Base-by-base conservation (phyloP, 2,329 filamentous ascomycete genomes). In the Trichoderma sp. region DNA sequence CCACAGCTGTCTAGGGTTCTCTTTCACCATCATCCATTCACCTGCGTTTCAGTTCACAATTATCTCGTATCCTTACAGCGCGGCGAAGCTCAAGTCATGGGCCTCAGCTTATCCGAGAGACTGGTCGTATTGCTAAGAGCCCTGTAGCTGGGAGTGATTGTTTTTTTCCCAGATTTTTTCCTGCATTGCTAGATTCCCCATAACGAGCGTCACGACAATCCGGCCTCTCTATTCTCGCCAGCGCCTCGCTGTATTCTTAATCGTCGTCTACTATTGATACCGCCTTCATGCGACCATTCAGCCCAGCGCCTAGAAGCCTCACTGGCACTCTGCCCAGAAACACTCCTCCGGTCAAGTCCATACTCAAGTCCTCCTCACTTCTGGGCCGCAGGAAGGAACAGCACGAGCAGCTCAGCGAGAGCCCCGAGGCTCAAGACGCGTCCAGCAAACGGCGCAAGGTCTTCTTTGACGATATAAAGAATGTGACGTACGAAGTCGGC, bases 381-480 rank as follows among this genome's bases (percentile, higher is more conserved):
- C 76, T 86, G 11, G 82, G 84, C 67, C 78, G 80, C 35, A 78
- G 81, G 71, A 84, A 83, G 72, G 77, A 79, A 69, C 80, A 83
- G 69, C 79, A 86, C 74, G 81, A 81, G 69, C 16, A 7, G 55
- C 75, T 80, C 52, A 81, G 81, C 67, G 80, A 83, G 69, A 75
- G 79, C 47, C 75, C 79, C 37, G 79, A 81, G 29, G 72, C 76
- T 14, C 76, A 78, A 16, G 80, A 82, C 62, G 85, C 80, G 72
- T 84, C 83, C 4, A 81, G 77, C 40, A 89, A 89, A 75, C 83
- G 86, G 47, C 84, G 84, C 70, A 87, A 84, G 73, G 87, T 89
- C 60, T 80, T 86, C 58, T 88, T 89, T 72, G 86, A 88, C 79
- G 82, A 88, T 71, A 83, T 85, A 24, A 83, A 85, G 74, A 88